These are phyloP conservation scores for Ganoderma leucocontextum DNA, from an alignment of 1,284 basidiomycete species.

Conservation along the genomic window DNA sequence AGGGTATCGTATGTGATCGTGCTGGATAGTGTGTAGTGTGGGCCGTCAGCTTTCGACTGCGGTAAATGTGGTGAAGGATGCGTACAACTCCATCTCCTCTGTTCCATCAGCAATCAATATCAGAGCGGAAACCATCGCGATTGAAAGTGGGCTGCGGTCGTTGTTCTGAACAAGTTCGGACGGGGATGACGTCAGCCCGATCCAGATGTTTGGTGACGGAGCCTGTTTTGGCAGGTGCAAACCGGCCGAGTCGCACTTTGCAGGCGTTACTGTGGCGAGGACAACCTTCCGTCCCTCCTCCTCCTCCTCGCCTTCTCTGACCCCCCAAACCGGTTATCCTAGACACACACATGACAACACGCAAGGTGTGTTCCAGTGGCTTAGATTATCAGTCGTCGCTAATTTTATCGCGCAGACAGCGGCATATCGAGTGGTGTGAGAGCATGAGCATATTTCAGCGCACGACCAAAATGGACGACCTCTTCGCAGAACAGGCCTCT, in stretches of 20 bases:
- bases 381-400: slow-evolving; percentile 10
- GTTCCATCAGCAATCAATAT: slow-evolving; percentile 90
- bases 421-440: slow-evolving; percentile 26
- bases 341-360: background rate
- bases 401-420: slow-evolving; percentile 25
- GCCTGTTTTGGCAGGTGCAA: background rate
- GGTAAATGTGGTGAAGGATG: slow-evolving; percentile 15
- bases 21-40: slow-evolving; percentile 45
- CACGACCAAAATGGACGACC: slow-evolving; percentile 31
- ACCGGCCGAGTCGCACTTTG: background rate
- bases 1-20: slow-evolving; percentile 84
- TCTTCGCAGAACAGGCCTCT: slow-evolving; percentile 36
- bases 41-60: background rate
- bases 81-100: slow-evolving; percentile 90
- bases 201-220: background rate
- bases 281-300: background rate
- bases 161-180: background rate
- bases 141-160: background rate
- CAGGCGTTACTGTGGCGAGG: background rate
- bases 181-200: slow-evolving; percentile 18
- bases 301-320: background rate
- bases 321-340: background rate
- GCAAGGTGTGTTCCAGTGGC: slow-evolving; percentile 15
- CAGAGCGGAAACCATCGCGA: slow-evolving; percentile 62
- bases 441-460: slow-evolving; percentile 28